phyloP scores from a whole-genome alignment of 1,139 yeast genomes.

The Blastobotrys raffinosifermentans region DNA sequence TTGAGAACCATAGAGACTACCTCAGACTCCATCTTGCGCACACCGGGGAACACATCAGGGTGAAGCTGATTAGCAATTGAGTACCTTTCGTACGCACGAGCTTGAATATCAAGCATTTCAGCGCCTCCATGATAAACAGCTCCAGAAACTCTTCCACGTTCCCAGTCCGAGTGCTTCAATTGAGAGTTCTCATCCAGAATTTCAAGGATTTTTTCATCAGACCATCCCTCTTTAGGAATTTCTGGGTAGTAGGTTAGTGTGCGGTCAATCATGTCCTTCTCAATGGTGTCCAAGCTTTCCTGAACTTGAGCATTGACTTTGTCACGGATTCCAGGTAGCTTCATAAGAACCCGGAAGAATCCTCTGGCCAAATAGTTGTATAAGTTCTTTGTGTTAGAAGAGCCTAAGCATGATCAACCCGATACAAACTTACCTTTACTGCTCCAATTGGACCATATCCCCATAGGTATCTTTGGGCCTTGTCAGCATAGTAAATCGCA shows the following conservation, averaged over 20 bases:
- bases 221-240: conserved; percentile 56
- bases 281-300: conserved; percentile 45
- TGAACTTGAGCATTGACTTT: conserved; percentile 58
- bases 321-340: conserved; percentile 45
- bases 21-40: conserved; percentile 94
- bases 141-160: conserved; percentile 80
- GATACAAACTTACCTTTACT: conserved; percentile 6
- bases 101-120: conserved; percentile 63
- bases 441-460: conserved; percentile 14
- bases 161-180: conserved; percentile 72
- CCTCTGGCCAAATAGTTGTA: conserved; percentile 11
- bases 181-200: conserved; percentile 38
- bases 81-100: conserved; percentile 67
- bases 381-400: conserved; percentile 7
- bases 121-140: conserved; percentile 95
- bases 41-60: conserved; percentile 96
- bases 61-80: conserved; percentile 91
- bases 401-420: not conserved
- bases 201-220: conserved; percentile 38
- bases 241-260: conserved; percentile 42
- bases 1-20: conserved; percentile 86
- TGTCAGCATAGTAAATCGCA: conserved; percentile 14
- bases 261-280: conserved; percentile 49
- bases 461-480: conserved; percentile 13
- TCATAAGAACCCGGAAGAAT: conserved; percentile 17